Base-by-base conservation (phyloP, 148 eudicot genomes). In the Chenopodium suecicum region DNA sequence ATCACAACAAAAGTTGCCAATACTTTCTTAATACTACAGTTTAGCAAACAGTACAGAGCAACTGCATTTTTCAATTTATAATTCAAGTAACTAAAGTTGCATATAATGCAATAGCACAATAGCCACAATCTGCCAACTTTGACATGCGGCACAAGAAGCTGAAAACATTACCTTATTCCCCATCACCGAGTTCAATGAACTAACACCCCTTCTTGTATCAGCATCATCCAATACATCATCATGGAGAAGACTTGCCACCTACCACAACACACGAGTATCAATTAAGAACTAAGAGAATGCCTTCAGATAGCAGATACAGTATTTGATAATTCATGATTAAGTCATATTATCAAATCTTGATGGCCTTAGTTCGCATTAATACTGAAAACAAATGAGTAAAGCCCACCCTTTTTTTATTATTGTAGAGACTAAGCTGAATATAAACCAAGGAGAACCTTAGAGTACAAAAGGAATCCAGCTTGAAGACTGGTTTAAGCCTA, bases 241-340 rank as follows among this genome's bases (percentile, higher is more conserved):
- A 84, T 95, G 99, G 65, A 95, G 99, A 87, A 95, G 99, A 87
- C 99, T 95, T 75, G 99, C 99, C 81, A 95, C 98, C 99, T 95
- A 83, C 65, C 48, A 83, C 62, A 77, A 41, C 31, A 16, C 32
- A 80, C n/a, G 14, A 74, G 56, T 52, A 73, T 68, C 63, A 73
- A 8, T 66, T 11, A 44, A 70, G 58, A 48, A n/a, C n/a, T 56
- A 46, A 47, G 20, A 73, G 58, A 34, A 25, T 23, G 14, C 17
- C 58, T 22, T 22, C 22, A 72, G 29, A 29, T 44, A 47, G 75
- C 58, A n/a, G 46, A 73, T 48, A 71, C 4, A 47, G 3, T 3
- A 44, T 46, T 47, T 4, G 64, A 17, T 0, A 41, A 67, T 17
- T 67, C 63, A 47, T 23, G 20, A 78, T 27, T 77, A 46, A 4